Evolutionary conservation across 257 asterid species (phyloP).

Genomic region (Asclepias syriaca): DNA sequence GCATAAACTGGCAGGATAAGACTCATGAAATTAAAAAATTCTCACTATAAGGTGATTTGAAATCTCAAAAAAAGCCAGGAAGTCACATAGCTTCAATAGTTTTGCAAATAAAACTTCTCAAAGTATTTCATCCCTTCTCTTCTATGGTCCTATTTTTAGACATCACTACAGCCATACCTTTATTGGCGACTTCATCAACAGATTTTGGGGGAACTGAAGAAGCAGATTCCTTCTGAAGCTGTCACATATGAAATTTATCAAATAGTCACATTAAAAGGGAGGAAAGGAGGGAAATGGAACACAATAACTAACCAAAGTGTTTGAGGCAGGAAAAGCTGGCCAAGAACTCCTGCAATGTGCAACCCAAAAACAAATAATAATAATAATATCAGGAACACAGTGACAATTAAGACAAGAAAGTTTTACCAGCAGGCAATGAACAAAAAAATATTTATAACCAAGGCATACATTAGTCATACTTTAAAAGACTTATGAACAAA

Average conservation of each 20-base stretch:
- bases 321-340: slow-evolving; percentile 60
- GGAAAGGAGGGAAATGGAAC: slow-evolving; percentile 4
- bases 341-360: slow-evolving; percentile 59
- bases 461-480: neutral
- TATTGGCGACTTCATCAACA: slow-evolving; percentile 32
- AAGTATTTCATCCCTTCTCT: neutral
- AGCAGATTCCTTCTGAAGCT: slow-evolving; percentile 39
- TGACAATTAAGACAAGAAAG: neutral
- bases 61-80: neutral
- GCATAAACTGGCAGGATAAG: neutral
- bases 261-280: neutral
- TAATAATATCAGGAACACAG: neutral
- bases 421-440: neutral
- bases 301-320: slow-evolving; percentile 39
- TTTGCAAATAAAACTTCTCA: neutral
- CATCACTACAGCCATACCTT: slow-evolving; percentile 39
- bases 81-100: neutral
- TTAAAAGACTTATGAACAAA: neutral
- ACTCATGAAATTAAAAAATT: neutral
- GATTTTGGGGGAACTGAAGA: slow-evolving; percentile 29
- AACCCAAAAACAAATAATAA: too few relatives aligned
- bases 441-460: neutral
- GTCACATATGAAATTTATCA: slow-evolving; percentile 7
- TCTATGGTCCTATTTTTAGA: neutral
- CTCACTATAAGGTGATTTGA: neutral